Base-by-base conservation (phyloP, 2,329 filamentous ascomycete genomes). In the Cercospora citrullina region DNA sequence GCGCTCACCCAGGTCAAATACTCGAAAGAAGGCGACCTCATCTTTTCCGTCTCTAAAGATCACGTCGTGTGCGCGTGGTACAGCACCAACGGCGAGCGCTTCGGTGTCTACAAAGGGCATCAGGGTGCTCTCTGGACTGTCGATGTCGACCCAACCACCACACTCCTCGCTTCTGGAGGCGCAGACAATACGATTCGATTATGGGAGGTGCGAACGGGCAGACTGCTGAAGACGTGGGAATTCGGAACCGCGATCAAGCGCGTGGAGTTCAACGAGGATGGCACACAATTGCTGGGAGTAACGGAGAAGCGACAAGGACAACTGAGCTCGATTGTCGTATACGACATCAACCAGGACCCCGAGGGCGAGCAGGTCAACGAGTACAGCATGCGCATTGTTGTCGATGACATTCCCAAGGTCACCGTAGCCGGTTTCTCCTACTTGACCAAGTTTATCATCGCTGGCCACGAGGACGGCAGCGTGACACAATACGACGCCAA, bases 231-330 rank as follows among this genome's bases (percentile, higher is more conserved):
- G 89, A 92, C 91, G 66, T 99, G 95, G 95, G 94, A 99, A 75
- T 97, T 97, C 84, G 90, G 91, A 69, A 98, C 95, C 55, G 93
- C 94, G 72, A 93, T 99, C 81, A 98, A 99, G 89, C 89, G 95
- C 77, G 94, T 97, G 80, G 94, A 97, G 84, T 99, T 99, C 86
- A 94, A 90, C 79, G 91, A 96, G 77, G 95, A 99, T 82, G 95
- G 94, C 77, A 91, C 88, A 78, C 89, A 92, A 83, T 86, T 99
- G 76, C 85, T 99, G 73, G 94, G 93, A 72, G 94, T 99, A 72
- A 99, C 95, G 64, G 95, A 99, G 86, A 97, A 97, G 91, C 93
- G 95, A 77, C 97, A 96, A 89, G 95, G 95, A 74, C 94, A 93
- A 83, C 86, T 98, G 73, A 93, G 92, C 79, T 96, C 94, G 75